Percentiles rank a stretch among this genome's conserved stretches.
Conservation (phyloP, 1,139 yeast genomes). For the Blastobotrys capitulatus region DNA sequence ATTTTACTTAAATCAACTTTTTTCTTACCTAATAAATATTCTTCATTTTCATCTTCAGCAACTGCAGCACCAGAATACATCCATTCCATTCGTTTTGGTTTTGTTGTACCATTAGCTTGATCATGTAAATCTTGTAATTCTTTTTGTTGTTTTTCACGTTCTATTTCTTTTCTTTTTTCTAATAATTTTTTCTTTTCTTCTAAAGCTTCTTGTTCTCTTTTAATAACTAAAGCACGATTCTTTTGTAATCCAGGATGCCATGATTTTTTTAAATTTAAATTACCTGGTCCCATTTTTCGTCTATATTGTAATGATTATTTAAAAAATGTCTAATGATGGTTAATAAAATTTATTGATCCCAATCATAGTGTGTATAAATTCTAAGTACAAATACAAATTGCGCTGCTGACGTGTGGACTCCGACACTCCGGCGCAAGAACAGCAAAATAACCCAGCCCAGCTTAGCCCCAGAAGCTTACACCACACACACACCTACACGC, state of each 20-base stretch:
- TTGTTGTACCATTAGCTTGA: conserved; percentile 38
- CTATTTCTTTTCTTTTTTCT: conserved; percentile 60
- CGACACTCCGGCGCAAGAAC: too few species aligned
- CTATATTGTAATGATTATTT: background rate
- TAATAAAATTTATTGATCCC: too few species aligned
- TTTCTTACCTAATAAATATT: conserved; percentile 46
- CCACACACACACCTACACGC: too few species aligned
- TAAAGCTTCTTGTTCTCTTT: conserved; percentile 70
- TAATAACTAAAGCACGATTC: conserved; percentile 85
- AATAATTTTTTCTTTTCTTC: conserved; percentile 63
- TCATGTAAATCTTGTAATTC: conserved; percentile 54
- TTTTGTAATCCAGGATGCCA: conserved; percentile 91
- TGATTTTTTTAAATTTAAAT: conserved; percentile 82
- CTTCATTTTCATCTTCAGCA: conserved; percentile 37
- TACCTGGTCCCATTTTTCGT: conserved; percentile 40
- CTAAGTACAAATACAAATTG: too few species aligned
- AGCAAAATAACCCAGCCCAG: too few species aligned
- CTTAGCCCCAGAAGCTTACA: too few species aligned
- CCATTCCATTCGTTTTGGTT: conserved; percentile 64
- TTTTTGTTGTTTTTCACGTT: conserved; percentile 56
- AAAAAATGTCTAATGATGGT: too few species aligned
- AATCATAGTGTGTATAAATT: too few species aligned
- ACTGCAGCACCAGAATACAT: conserved; percentile 49
- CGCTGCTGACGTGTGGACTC: too few species aligned
- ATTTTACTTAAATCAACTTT: conserved; percentile 36